Evolutionary conservation across 2,329 filamentous ascomycete genomes (phyloP).

Genomic region (Periconia macrospinosa): DNA sequence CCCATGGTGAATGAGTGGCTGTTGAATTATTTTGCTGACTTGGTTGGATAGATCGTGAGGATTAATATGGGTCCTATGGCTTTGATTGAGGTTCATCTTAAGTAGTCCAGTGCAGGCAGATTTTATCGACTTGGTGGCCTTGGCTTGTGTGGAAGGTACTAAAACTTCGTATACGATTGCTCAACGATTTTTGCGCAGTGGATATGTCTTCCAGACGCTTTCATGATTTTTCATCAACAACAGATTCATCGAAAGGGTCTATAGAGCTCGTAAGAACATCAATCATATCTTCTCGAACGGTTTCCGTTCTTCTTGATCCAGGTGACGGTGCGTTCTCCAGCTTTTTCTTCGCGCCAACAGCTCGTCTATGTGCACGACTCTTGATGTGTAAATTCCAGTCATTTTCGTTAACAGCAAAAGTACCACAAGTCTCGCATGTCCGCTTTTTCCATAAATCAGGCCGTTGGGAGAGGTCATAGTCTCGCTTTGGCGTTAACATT

Average conservation of each 20-base stretch:
- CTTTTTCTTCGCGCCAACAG: constrained; percentile 33
- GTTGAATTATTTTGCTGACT: too few relatives aligned
- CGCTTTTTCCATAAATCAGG: constrained; percentile 53
- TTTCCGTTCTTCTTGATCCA: constrained; percentile 1
- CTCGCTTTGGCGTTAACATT: constrained; percentile 60
- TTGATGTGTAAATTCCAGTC: constrained; percentile 62
- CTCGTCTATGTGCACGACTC: constrained; percentile 56
- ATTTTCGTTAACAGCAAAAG: constrained; percentile 56
- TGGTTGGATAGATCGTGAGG: too few relatives aligned
- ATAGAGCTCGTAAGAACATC: constrained; percentile 27
- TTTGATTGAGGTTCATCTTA: too few relatives aligned
- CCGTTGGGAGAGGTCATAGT: constrained; percentile 48
- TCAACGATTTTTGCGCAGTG: not conserved
- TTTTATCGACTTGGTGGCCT: too few relatives aligned
- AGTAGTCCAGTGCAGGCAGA: too few relatives aligned
- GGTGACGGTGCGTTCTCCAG: constrained; percentile 14
- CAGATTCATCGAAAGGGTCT: constrained; percentile 6
- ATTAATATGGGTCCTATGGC: too few relatives aligned
- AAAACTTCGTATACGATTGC: too few relatives aligned
- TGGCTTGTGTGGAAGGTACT: too few relatives aligned
- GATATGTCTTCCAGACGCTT: not conserved
- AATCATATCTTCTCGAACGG: constrained; percentile 16
- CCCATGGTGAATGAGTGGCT: too few relatives aligned
- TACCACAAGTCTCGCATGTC: constrained; percentile 72
- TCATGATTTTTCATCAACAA: not conserved